Base-by-base conservation (phyloP, 2,329 filamentous ascomycete species). In the Venturia asperata region DNA sequence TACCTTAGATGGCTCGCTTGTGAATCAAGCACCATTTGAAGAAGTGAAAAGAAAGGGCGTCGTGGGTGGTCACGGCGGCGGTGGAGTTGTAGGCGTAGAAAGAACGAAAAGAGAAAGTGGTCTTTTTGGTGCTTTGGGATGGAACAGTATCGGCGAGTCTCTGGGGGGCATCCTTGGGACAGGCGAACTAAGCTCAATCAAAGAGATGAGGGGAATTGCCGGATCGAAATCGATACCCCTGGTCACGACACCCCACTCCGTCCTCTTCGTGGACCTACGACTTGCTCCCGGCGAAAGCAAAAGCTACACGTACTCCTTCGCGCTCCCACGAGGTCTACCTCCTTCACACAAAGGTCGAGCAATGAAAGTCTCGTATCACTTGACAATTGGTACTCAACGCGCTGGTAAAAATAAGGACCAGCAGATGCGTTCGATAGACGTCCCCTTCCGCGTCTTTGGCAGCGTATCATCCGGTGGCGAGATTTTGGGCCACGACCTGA, bases 31-130 rank as follows among this genome's bases (percentile, higher is more conserved):
- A 0, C 90, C 90, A 0, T 99, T 99, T 71, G 94, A 99, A 73
- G 91, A 95, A 71, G 92, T 97, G 47, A 99, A 99, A 75, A 85
- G 92, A 66, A 97, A 96, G 77, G 92, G 90, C 2, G 91, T 96
- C 7, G 85, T 96, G 5, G 91, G 91, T 61, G 90, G 89, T 1
- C 91, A 96, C 71, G 82, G 81, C 30, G 91, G 90, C 43, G 91
- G 91, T 55, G 91, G 92, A 42, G 91, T 96, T 1, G 86, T 96
- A 62, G 91, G 91, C 13, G 79, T 96, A 11, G 90, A 95, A 69
- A 83, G 84, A 19, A 82, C 81, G 1, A 94, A 91, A 74, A 84
- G 87, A 66, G 86, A 91, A 63, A 91, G 87, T 70, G 88, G 92
- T 1, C 83, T 97, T 60, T 85, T 97, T 71, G 87, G 90, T 62